Percentiles rank a stretch among this genome's conserved stretches.
Conservation (phyloP, 768 basidiomycete genomes). For the Cystofilobasidium bisporidii region DNA sequence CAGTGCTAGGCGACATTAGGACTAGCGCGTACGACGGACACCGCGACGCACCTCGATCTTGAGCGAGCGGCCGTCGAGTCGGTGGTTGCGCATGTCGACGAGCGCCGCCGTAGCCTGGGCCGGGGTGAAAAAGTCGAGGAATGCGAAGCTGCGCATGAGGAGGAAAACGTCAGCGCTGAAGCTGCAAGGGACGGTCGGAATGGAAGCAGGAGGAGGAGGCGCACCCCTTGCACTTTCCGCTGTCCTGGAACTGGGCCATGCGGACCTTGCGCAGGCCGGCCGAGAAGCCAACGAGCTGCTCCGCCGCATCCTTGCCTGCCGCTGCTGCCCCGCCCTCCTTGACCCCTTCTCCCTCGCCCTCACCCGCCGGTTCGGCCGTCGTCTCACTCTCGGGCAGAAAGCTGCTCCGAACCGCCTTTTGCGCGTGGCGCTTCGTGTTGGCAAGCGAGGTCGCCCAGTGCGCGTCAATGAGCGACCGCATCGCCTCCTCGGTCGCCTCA, state of each 20-base stretch:
- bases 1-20: slow-evolving; percentile 30
- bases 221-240: slow-evolving; percentile 89
- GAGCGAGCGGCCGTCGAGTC: slow-evolving; percentile 70
- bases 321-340: slow-evolving; percentile 34
- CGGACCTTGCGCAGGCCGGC: slow-evolving; percentile 59
- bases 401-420: slow-evolving; percentile 66
- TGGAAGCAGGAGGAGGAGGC: slow-evolving; percentile 31
- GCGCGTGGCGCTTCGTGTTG: slow-evolving; percentile 43
- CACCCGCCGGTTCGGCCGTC: too few species aligned
- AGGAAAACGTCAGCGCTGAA: neutral
- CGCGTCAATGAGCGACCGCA: slow-evolving; percentile 10
- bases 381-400: slow-evolving; percentile 70
- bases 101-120: slow-evolving; percentile 74
- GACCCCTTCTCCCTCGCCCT: slow-evolving; percentile 46
- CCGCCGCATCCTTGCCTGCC: slow-evolving; percentile 32
- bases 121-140: slow-evolving; percentile 74
- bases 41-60: slow-evolving; percentile 50
- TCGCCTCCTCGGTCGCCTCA: slow-evolving; percentile 13
- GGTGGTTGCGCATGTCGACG: slow-evolving; percentile 73
- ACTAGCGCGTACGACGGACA: too few species aligned
- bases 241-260: slow-evolving; percentile 93
- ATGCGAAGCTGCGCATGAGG: slow-evolving; percentile 61
- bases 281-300: slow-evolving; percentile 39
- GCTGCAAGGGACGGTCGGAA: neutral
- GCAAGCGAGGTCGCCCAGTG: slow-evolving; percentile 17